Base-by-base conservation (phyloP, 805 yeast genomes). In the Pichia rugopelliculosa region DNA sequence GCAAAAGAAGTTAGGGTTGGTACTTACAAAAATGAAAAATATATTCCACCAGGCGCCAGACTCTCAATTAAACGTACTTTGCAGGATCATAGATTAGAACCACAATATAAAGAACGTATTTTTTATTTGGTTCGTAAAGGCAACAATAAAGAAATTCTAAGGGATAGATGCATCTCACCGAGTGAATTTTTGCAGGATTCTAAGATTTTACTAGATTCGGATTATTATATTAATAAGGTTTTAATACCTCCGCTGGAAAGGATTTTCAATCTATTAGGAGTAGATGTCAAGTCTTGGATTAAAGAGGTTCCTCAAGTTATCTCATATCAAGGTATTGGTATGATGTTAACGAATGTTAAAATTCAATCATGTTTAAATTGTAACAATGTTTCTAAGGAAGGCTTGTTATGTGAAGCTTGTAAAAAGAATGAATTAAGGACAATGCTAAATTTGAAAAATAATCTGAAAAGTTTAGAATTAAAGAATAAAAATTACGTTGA, bases 31-130 rank as follows among this genome's bases (percentile, higher is more conserved):
- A 80, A 77, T 52, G 84, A 79, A 27, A 69, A 71, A 13, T 74
- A 79, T 44, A 75, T 88, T 2, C 99, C 99, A 0, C 93, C 98
- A 0, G 98, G 98, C 0, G 98, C 99, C 0, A 72, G 81, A 13
- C 74, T 93, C 1, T 84, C 93, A n/a, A 73, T 75, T 52, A 75
- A 76, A 53, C 75, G 73, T 50, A 75, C 80, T 63, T 74, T 73
- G 26, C 62, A 70, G 5, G 99, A 93, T 60, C 76, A 74, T 17
- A 67, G 95, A 36, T 74, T 83, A 1, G 89, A 79, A 56, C 96
- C 97, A 0, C 96, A 91, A 61, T 91, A 86, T 54, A 74, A 76
- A 46, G 97, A 93, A 62, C 69, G 98, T 41, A 87, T 93, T 0
- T 93, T 96, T 0, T 93, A 88, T 60, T 74, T 93, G 13, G 95